Conservation (phyloP, 2,329 filamentous ascomycete genomes). For the Sclerotinia nivalis region DNA sequence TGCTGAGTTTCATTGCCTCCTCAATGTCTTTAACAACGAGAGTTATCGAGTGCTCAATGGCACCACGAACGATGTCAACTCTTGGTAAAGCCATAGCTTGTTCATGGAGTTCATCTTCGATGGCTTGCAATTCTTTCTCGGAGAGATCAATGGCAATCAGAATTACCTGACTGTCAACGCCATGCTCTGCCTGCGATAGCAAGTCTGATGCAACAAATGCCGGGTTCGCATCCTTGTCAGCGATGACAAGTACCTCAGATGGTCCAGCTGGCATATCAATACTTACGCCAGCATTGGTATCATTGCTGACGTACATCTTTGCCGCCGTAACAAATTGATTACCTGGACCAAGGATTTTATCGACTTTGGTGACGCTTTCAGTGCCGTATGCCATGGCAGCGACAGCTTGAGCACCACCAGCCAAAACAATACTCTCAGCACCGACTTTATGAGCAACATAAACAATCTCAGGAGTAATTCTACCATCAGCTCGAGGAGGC, state of each 20-base stretch:
- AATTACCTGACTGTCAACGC: constrained; percentile 92
- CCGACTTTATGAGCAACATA: constrained; percentile 97
- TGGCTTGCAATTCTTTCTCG: constrained; percentile 72
- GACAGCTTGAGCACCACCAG: constrained; percentile 92
- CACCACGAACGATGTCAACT: constrained; percentile 87
- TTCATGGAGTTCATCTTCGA: constrained; percentile 86
- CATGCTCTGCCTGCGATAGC: constrained; percentile 94
- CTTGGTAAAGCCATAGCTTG: constrained; percentile 86
- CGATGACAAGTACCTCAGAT: constrained; percentile 94
- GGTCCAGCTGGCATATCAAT: constrained; percentile 99
- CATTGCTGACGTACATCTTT: constrained; percentile 98
- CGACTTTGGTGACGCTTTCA: constrained; percentile 90
- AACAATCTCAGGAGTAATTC: constrained; percentile 92
- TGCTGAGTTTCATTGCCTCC: constrained; percentile 80
- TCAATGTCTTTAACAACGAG: constrained; percentile 70
- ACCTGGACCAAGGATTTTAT: constrained; percentile 96
- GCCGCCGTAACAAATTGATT: constrained; percentile 98
- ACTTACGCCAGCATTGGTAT: constrained; percentile 90
- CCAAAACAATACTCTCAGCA: constrained; percentile 92
- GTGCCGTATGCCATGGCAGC: constrained; percentile 98
- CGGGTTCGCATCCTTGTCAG: constrained; percentile 83
- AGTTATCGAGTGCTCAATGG: constrained; percentile 90
- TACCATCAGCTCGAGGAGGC: constrained; percentile 84
- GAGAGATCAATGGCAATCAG: constrained; percentile 80
- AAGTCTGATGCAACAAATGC: constrained; percentile 95